A percentile compares a stretch with the other conserved stretches of the same genome.
phyloP scores from a whole-genome alignment of 306 rosid species.

The Cicer chorassanicum region DNA sequence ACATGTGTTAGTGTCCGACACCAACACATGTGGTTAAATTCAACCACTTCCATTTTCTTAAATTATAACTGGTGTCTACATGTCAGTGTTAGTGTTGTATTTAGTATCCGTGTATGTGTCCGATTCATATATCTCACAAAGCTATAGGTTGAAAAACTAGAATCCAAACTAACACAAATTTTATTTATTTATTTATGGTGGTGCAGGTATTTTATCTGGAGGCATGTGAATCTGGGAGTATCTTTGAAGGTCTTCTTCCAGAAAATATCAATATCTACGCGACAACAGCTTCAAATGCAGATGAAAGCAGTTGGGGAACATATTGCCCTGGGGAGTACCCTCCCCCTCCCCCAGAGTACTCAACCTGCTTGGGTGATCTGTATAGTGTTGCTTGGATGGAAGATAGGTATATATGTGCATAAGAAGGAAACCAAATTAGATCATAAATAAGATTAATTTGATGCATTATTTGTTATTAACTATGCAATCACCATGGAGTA shows the following conservation, averaged over 20 bases:
- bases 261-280: conserved; percentile 82
- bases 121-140: not conserved
- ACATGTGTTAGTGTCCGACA: too few species aligned
- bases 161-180: conserved; percentile 8
- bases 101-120: too few species aligned
- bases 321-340: conserved; percentile 95
- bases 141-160: conserved; percentile 10
- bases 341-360: conserved; percentile 89
- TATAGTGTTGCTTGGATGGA: conserved; percentile 99
- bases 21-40: too few species aligned
- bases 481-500: conserved; percentile 6
- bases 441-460: conserved; percentile 12
- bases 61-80: too few species aligned
- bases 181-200: conserved; percentile 35
- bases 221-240: conserved; percentile 99
- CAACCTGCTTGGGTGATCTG: conserved; percentile 93
- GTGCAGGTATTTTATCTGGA: conserved; percentile 94
- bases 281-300: conserved; percentile 93
- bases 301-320: conserved; percentile 98
- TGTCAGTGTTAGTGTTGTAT: too few species aligned
- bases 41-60: too few species aligned
- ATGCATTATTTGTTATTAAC: conserved; percentile 5
- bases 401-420: conserved; percentile 71
- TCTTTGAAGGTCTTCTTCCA: conserved; percentile 96
- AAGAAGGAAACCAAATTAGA: conserved; percentile 30